Percentiles rank a stretch among this genome's conserved stretches.
phyloP scores from a whole-genome alignment of 1,139 yeast genomes.

The Fermentozyma sake region DNA sequence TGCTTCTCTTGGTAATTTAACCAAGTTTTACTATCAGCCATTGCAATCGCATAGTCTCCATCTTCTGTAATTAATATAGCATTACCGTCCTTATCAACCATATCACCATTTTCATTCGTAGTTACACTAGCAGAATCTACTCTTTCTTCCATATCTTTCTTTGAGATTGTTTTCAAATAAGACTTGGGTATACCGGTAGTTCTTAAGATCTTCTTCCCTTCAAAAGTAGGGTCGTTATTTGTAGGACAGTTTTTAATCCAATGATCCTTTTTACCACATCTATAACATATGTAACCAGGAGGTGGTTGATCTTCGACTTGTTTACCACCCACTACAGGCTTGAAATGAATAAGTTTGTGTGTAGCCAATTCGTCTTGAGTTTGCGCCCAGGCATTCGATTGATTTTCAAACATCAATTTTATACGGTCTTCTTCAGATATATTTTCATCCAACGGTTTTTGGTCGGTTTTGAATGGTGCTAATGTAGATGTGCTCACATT shows the following conservation, averaged over 20 bases:
- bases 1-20: constrained; percentile 73
- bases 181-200: constrained; percentile 98
- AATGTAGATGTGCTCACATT: constrained; percentile 7
- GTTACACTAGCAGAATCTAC: constrained; percentile 47
- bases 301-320: constrained; percentile 77
- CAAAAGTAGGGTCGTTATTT: constrained; percentile 87
- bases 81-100: constrained; percentile 62
- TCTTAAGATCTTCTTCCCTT: constrained; percentile 82
- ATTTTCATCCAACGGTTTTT: constrained; percentile 28
- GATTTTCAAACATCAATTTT: constrained; percentile 87
- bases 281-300: constrained; percentile 90
- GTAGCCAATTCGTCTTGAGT: constrained; percentile 88
- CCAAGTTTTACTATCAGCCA: constrained; percentile 95
- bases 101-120: constrained; percentile 43
- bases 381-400: constrained; percentile 90
- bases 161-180: constrained; percentile 71
- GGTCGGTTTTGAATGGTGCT: constrained; percentile 5
- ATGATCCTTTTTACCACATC: constrained; percentile 96
- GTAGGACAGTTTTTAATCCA: constrained; percentile 97
- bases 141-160: constrained; percentile 47
- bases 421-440: constrained; percentile 83
- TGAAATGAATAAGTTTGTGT: constrained; percentile 58
- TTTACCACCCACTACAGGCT: constrained; percentile 28
- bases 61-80: constrained; percentile 84
- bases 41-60: constrained; percentile 91